Evolutionary conservation across 371 early-diverging fungal genomes (phyloP), one percentile per base, ranked within the genome.

Genomic region (Mycotypha africana): DNA sequence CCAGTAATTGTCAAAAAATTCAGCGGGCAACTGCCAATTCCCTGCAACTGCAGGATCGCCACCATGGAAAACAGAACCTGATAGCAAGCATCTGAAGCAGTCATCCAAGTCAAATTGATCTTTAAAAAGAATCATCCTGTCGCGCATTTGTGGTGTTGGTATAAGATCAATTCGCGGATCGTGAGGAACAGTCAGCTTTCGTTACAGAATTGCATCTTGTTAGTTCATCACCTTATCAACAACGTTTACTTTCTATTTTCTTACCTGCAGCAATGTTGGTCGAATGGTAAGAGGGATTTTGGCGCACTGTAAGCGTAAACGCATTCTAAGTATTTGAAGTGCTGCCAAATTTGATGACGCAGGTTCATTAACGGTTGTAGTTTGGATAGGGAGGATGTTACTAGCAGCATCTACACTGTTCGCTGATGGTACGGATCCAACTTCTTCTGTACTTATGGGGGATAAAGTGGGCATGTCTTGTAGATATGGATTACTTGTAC

Each of bases 81-180:
- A 56, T 15, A 78, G 49, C 17, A 78, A 41, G 28, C 65, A 45
- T 20, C 67, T 56, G 43, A 73, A 69, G 16, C 75, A 71, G 14
- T 74, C 78, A 25, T 78, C 78, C 31, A 78, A 49, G 30, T 78
- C 71, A 60, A 65, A 74, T 19, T 67, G 48, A 30, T 67, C 58
- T 39, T 69, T 66, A 41, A 69, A 75, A 10, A 78, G 33, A 40
- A 78, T 78, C 78, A 78, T 78, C 47, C 74, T 65, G 20, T 75
- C 78, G 17, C 78, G 67, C 51, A 78, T 67, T 24, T 70, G 69
- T 15, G 68, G 62, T 14, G 74, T 69, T 6, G 78, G 75, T 25
- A 78, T 68, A 34, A 75, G 45, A 38, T 78, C 79, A 23, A 78
- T 78, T 6, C 79, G 66, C 14, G 79, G 59, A 30, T 78, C 79